These are phyloP conservation scores for Diutina pseudorugosa DNA, from an alignment of 1,139 yeast genomes.

Conservation along the genomic window DNA sequence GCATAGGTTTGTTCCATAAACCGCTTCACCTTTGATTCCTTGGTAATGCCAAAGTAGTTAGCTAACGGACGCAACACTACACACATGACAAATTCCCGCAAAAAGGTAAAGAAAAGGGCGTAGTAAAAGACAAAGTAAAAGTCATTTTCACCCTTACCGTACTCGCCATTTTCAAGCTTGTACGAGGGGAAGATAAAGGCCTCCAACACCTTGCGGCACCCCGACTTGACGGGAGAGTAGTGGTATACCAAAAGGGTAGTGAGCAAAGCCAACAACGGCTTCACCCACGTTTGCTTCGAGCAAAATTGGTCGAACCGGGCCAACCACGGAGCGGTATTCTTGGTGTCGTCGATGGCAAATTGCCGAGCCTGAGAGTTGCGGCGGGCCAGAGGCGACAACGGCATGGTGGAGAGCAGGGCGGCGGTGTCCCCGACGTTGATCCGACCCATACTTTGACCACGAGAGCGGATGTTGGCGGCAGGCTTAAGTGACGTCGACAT, in stretches of 20 bases:
- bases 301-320: constrained; percentile 47
- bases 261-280: constrained; percentile 43
- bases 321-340: constrained; percentile 24
- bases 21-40: constrained; percentile 53
- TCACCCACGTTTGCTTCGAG: constrained; percentile 70
- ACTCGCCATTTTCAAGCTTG: constrained; percentile 43
- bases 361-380: constrained; percentile 23
- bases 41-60: constrained; percentile 33
- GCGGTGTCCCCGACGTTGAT: constrained; percentile 47
- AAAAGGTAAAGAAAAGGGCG: constrained; percentile 79
- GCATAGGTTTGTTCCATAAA: constrained; percentile 92
- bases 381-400: constrained; percentile 22
- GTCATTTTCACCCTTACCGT: constrained; percentile 84
- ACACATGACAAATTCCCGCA: constrained; percentile 88
- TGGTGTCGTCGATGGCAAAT: constrained; percentile 16
- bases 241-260: constrained; percentile 27
- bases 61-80: constrained; percentile 68
- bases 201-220: constrained; percentile 44
- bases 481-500: not conserved
- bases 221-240: constrained; percentile 36
- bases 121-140: constrained; percentile 67
- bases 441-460: constrained; percentile 40
- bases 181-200: constrained; percentile 63
- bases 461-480: not conserved
- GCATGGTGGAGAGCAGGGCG: constrained; percentile 37